Base-by-base conservation (phyloP, 208 protist species). In the Lotmaria passim region DNA sequence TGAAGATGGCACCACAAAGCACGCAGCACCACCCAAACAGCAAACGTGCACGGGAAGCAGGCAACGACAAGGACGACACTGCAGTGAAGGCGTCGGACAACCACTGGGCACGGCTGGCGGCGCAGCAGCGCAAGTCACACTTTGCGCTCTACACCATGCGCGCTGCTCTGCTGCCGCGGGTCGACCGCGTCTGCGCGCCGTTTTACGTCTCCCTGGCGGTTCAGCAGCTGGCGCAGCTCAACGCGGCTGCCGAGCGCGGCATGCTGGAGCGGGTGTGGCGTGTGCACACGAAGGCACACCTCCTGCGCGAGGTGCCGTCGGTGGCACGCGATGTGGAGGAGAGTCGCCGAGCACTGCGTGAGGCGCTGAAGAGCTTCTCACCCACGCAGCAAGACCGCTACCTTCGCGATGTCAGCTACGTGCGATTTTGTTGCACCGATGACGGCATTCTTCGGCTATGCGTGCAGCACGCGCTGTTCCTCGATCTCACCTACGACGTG, bases 401-500 rank as follows among this genome's bases (percentile, higher is more conserved):
- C 41, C 28, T 78, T 3, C 26, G 11, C 6, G 48, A 64, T 19
- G 43, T 69, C 10, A 21, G 48, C 17, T 82, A 78, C 62, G 30
- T 66, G n/a, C 47, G 47, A 15, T 75, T 75, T 24, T 11, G 76
- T 12, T 44, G 39, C 39, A 58, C 53, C n/a, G 52, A 79, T 17
- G 47, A 34, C 19, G 89, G 89, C 3, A 69, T 91, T 17, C 62
- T 94, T 43, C 81, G 84, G 0, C 53, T 94, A 8, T 53, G 74
- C 26, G 61, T 94, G 12, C 82, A 89, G 59, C 69, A 82, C 15
- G 80, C 71, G 6, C 78, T 94, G 15, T 73, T 75, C 14, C 14
- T 91, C 48, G 86, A 94, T 44, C 50, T 94, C 52, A 90, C 83
- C 30, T 94, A 87, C 68, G 74, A 90, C 52, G n/a, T 80, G 26